A percentile compares a stretch with the other conserved stretches of the same genome.
phyloP scores from a whole-genome alignment of 257 asterid species.

The Vinca minor region DNA sequence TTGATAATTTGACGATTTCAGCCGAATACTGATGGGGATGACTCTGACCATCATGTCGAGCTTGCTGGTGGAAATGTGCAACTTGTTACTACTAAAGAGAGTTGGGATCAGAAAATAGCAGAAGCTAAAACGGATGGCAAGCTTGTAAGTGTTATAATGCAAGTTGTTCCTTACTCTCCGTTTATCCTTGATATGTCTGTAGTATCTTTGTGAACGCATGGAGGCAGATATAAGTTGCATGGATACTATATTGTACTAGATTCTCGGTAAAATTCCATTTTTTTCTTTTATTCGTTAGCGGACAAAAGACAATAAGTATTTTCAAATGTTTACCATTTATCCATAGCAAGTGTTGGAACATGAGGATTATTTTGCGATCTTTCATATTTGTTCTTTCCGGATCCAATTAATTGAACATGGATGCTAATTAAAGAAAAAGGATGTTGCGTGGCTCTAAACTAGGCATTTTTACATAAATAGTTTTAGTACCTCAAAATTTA shows the following conservation, averaged over 20 bases:
- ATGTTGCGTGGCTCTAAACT: background rate
- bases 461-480: background rate
- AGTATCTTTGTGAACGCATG: background rate
- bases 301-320: background rate
- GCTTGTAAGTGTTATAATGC: constrained; percentile 36
- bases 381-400: background rate
- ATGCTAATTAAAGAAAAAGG: background rate
- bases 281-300: background rate
- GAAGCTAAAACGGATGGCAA: constrained; percentile 62
- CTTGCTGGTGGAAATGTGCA: constrained; percentile 83
- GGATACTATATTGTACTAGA: background rate
- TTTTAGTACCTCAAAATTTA: background rate
- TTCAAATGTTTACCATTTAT: background rate
- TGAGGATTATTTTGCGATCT: background rate
- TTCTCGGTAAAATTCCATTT: background rate
- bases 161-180: background rate
- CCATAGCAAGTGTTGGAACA: background rate
- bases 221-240: background rate
- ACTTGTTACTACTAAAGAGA: constrained; percentile 60
- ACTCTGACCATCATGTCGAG: constrained; percentile 46
- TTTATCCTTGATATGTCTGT: background rate
- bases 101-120: constrained; percentile 73
- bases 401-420: background rate
- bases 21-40: constrained; percentile 36
- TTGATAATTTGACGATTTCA: constrained; percentile 15